Base-by-base conservation (phyloP, 2,329 filamentous ascomycete genomes). In the Diaporthe sp. region DNA sequence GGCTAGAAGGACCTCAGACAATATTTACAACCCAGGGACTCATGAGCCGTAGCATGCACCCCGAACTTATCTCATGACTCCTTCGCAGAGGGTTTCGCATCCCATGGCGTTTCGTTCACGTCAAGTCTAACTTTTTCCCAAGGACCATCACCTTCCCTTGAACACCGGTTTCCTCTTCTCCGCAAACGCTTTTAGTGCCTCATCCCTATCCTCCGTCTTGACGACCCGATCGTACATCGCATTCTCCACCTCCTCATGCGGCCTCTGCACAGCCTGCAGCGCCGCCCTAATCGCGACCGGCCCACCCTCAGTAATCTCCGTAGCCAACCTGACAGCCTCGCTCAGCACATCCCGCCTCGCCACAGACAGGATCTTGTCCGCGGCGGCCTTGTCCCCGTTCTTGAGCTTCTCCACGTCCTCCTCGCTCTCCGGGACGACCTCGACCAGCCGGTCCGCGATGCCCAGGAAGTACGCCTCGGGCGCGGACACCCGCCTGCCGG, bases 381-480 rank as follows among this genome's bases (percentile, higher is more conserved):
- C 38, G 2, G 68, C 61, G 3, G 85, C 86, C 73, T 85, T 84
- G 71, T 91, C 87, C 77, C 91, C 88, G 6, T 82, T 83, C 68
- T 78, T 77, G 35, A 80, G 77, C 58, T 84, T 79, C 15, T 80
- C 80, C 17, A 78, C 80, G 35, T 83, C 83, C 6, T 86, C 86
- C 70, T 85, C 85, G 70, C 90, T 87, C 78, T 91, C 88, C 8
- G 90, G 89, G 30, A 90, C 85, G 30, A 97, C 89, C 83, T 98
- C 94, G 33, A 98, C 95, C 40, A 98, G 85, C n/a, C 96, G 89
- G 84, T 98, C 95, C 58, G 94, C 96, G 45, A 99, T 88, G 1
- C 97, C 97, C 25, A 98, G 85, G 82, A 97, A 97, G 84, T 98
- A 97, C 0, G 97, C 95, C 85, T 98, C 97, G 1, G 94, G 87